These are phyloP conservation scores for Candida sanyaensis DNA, from an alignment of 1,139 yeast genomes.

Conservation along the genomic window DNA sequence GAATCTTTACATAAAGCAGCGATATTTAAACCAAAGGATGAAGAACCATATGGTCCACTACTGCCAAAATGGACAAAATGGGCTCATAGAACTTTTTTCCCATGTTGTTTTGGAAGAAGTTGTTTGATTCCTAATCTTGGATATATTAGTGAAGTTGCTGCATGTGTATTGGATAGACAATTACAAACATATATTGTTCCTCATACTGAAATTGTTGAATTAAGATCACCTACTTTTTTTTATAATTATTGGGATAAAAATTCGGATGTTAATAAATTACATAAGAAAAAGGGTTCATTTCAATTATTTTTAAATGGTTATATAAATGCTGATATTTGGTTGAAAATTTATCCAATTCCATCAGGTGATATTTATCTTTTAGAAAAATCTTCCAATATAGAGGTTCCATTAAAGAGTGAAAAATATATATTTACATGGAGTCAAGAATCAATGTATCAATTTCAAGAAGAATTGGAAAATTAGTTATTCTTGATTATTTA, in stretches of 20 bases:
- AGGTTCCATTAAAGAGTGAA: conserved; percentile 18
- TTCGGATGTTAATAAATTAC: conserved; percentile 23
- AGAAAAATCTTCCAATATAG: conserved; percentile 23
- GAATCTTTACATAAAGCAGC: conserved; percentile 37
- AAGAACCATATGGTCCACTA: conserved; percentile 78
- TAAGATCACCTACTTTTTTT: conserved; percentile 58
- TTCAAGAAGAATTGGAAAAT: conserved; percentile 64
- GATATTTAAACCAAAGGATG: conserved; percentile 78
- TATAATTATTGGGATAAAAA: conserved; percentile 52
- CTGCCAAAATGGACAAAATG: conserved; percentile 84
- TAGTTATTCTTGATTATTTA: conserved; percentile 70
- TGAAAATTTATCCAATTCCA: conserved; percentile 61
- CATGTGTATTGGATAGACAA: conserved; percentile 63
- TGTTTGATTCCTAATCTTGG: conserved; percentile 75
- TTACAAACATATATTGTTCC: conserved; percentile 65
- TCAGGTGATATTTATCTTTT: conserved; percentile 19
- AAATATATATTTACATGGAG: conserved; percentile 54
- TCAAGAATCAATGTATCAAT: conserved; percentile 46
- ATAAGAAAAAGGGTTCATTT: conserved; percentile 64
- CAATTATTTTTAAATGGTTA: conserved; percentile 65
- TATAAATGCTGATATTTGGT: conserved; percentile 62
- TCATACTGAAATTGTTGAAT: conserved; percentile 57
- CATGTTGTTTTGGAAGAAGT: conserved; percentile 75
- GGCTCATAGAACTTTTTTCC: conserved; percentile 74
- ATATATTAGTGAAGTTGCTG: conserved; percentile 73